These are phyloP conservation scores for Saccharomycopsis sp. DNA, from an alignment of 805 yeast species.

Conservation along the genomic window DNA sequence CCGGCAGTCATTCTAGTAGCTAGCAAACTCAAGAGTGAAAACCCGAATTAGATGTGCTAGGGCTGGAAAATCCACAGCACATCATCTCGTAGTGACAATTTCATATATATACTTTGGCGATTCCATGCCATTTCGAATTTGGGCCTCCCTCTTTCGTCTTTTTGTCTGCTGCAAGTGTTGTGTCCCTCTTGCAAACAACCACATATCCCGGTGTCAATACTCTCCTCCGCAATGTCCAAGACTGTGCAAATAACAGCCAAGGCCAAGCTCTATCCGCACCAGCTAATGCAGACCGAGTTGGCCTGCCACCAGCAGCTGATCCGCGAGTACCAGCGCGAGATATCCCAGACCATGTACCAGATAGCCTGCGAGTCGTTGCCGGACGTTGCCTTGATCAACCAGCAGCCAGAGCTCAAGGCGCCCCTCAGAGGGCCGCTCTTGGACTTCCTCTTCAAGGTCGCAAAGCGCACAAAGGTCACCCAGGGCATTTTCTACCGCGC, in stretches of 20 bases:
- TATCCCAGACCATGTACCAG: constrained; percentile 34
- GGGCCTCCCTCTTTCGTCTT: not conserved
- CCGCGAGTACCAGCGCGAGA: constrained; percentile 48
- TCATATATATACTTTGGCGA: not conserved
- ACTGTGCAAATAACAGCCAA: constrained; percentile 27
- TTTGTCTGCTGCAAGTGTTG: too few species aligned
- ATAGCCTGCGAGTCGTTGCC: constrained; percentile 40
- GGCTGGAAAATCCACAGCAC: too few species aligned
- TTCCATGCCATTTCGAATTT: not conserved
- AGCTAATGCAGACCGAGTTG: constrained; percentile 44
- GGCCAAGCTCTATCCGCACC: constrained; percentile 45
- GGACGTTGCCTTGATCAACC: constrained; percentile 57
- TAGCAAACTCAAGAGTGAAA: too few species aligned
- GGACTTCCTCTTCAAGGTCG: constrained; percentile 71
- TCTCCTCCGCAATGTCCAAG: not conserved
- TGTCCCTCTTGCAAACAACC: too few species aligned
- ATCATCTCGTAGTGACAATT: not conserved
- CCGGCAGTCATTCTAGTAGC: not conserved
- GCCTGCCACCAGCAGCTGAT: constrained; percentile 38
- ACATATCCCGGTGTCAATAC: too few species aligned
- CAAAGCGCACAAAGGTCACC: constrained; percentile 56
- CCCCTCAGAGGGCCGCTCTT: constrained; percentile 66
- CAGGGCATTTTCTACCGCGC: constrained; percentile 63
- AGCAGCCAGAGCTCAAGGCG: constrained; percentile 83
- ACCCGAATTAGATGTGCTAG: not conserved